Conservation (phyloP, 2,329 filamentous ascomycete species). For the Colletotrichum eremochloae region DNA sequence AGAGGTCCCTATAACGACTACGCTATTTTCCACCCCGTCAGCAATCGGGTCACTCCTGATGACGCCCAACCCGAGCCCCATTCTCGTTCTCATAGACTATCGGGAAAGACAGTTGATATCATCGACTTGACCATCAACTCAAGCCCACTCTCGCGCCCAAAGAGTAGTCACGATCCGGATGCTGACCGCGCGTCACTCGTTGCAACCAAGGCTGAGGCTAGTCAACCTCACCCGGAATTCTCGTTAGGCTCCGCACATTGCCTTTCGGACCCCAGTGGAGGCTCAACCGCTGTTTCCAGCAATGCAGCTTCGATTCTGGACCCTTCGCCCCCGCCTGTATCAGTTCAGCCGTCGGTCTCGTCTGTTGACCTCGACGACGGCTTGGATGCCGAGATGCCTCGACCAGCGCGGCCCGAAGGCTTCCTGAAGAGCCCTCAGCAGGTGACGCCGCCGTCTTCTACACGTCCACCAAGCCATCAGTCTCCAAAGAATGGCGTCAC, state of each 20-base stretch:
- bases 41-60: slow-evolving; percentile 18
- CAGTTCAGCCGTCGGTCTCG: slow-evolving; percentile 31
- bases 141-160: slow-evolving; percentile 18
- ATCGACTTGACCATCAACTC: slow-evolving; percentile 36
- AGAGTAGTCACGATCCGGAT: slow-evolving; percentile 12
- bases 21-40: slow-evolving; percentile 18
- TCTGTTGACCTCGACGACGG: slow-evolving; percentile 37
- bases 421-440: slow-evolving; percentile 28
- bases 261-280: slow-evolving; percentile 37
- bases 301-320: slow-evolving; percentile 39
- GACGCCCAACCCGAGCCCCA: slow-evolving; percentile 7
- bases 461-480: slow-evolving; percentile 43
- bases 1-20: slow-evolving; percentile 34
- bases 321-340: slow-evolving; percentile 39
- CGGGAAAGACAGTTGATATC: slow-evolving; percentile 10
- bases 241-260: slow-evolving; percentile 21
- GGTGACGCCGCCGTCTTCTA: slow-evolving; percentile 40
- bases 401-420: slow-evolving; percentile 21
- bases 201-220: slow-evolving; percentile 24
- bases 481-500: slow-evolving; percentile 46
- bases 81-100: slow-evolving; percentile 6
- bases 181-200: slow-evolving; percentile 24
- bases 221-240: slow-evolving; percentile 17
- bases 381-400: slow-evolving; percentile 36
- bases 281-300: slow-evolving; percentile 39